Percentiles rank a stretch among this genome's conserved stretches.
Evolutionary conservation across 75 land plant genomes (phyloP).

Genomic region (Pinus tabuliformis): DNA sequence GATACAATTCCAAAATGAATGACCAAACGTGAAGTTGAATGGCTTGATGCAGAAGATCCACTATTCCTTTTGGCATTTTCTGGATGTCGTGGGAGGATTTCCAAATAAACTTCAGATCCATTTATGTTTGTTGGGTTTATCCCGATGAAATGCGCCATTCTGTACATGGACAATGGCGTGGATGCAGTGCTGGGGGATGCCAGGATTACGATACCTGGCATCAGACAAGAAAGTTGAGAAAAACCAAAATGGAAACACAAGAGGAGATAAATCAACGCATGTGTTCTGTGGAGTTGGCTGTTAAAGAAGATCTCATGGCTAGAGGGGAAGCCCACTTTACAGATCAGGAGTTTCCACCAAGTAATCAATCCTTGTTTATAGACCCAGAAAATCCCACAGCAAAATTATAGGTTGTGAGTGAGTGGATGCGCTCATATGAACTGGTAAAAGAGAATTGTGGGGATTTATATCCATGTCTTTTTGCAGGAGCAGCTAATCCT

Average conservation of each 20-base stretch:
- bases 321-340: constrained; percentile 92
- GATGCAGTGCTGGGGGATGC: constrained; percentile 97
- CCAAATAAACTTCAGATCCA: constrained; percentile 96
- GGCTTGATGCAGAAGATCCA: too few relatives aligned
- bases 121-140: constrained; percentile 97
- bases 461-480: constrained; percentile 66
- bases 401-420: constrained; percentile 91
- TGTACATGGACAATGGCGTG: constrained; percentile 95
- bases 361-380: constrained; percentile 74
- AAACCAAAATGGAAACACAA: constrained; percentile 76
- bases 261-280: constrained; percentile 90
- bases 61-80: constrained; percentile 98
- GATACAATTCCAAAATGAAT: too few relatives aligned
- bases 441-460: constrained; percentile 50
- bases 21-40: too few relatives aligned
- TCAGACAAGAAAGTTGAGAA: too few relatives aligned
- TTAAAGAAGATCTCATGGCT: constrained; percentile 89
- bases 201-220: constrained; percentile 95
- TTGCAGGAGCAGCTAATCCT: constrained; percentile 79
- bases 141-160: constrained; percentile 99
- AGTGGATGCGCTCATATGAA: constrained; percentile 91
- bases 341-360: constrained; percentile 97
- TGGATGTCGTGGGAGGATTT: constrained; percentile 99
- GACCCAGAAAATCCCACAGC: constrained; percentile 79
- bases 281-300: constrained; percentile 92